Percentiles rank a stretch among this genome's conserved stretches.
Conservation (phyloP, 2,329 filamentous ascomycete genomes). For the Trichoderma arundinaceum region DNA sequence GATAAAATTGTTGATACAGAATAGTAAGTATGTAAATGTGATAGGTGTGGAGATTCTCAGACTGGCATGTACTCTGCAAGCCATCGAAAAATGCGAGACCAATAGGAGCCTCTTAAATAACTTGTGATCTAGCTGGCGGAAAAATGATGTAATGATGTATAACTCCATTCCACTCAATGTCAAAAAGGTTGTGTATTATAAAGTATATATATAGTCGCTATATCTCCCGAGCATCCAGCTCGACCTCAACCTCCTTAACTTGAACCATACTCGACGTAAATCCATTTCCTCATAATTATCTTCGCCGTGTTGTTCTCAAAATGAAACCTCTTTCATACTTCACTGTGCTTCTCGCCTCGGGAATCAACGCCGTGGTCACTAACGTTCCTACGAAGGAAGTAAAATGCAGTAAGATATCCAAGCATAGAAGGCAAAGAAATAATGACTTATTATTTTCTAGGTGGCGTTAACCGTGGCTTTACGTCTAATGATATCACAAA, state of each 20-base stretch:
- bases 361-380: background rate
- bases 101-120: too few relatives aligned
- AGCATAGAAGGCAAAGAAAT: background rate
- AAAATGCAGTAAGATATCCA: background rate
- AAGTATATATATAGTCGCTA: too few relatives aligned
- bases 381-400: slow-evolving; percentile 1
- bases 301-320: background rate
- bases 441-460: background rate
- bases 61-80: too few relatives aligned
- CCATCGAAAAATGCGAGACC: too few relatives aligned
- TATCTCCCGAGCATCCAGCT: too few relatives aligned
- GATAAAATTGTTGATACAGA: too few relatives aligned
- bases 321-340: slow-evolving; percentile 6
- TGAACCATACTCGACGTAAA: background rate
- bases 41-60: too few relatives aligned
- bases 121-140: too few relatives aligned
- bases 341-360: slow-evolving; percentile 4
- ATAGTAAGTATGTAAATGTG: too few relatives aligned
- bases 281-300: background rate
- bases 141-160: background rate
- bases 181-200: too few relatives aligned
- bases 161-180: too few relatives aligned
- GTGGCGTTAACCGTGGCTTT: background rate
- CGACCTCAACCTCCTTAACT: too few relatives aligned
- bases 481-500: background rate